Evolutionary conservation across 2,329 filamentous ascomycete genomes (phyloP), one percentile per base, ranked within the genome.

Genomic region (Trichoderma atrobrunneum): DNA sequence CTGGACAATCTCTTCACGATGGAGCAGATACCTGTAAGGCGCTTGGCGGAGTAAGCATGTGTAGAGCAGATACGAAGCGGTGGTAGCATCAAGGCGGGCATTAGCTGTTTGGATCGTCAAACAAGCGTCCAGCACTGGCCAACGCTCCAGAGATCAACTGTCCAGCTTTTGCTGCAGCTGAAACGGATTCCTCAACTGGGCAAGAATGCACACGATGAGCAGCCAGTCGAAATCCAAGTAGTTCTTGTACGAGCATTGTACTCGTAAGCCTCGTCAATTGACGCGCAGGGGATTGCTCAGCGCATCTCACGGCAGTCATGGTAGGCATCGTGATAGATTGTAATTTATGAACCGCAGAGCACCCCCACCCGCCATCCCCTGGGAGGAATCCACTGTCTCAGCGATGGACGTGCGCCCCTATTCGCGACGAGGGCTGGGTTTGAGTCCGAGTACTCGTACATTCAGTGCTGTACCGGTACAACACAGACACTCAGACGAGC

Each of bases 381-480:
- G 59, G 48, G 48, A 71, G 54, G 69, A 66, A 71, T 71, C 61
- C 69, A 60, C 69, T 66, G 69, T 71, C 69, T 71, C 69, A 71
- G 61, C 61, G 18, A 30, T 60, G 57, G 39, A 36, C 39, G 51
- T 36, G 69, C 54, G 34, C 61, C 62, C 69, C 69, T 70, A 70
- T 70, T 70, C 57, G 26, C 39, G 39, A 54, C 39, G 28, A 51
- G 21, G 36, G 43, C 57, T 60, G 36, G 24, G 12, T 16, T 16
- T 54, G 24, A 51, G 43, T 51, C 43, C 43, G 43, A 51, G 43
- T 48, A 65, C 59, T 24, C 7, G 7, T 36, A 43, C 39, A 43
- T 43, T 5, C 32, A 59, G 56, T n/a, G 14, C 26, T 21, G 57
- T 60, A 32, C 18, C 5, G 16, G 7, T n/a, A 11, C 18, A 21